phyloP scores from a whole-genome alignment of 2,329 filamentous ascomycete species.

The Arachnomyces sp. region DNA sequence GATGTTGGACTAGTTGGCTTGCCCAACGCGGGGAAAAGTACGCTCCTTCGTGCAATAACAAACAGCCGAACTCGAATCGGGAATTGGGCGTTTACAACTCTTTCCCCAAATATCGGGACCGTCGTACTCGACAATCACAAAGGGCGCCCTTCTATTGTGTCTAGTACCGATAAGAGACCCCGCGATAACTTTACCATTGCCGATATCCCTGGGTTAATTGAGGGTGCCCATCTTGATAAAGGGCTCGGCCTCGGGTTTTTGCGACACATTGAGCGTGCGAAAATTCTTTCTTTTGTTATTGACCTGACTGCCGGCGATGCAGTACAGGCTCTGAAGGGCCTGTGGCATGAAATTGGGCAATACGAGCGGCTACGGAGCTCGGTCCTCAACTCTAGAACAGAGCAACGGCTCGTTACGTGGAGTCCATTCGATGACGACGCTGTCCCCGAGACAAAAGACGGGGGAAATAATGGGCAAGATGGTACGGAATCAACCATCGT shows the following conservation, averaged over 20 bases:
- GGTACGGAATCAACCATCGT: conserved; percentile 9
- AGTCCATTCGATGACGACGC: conserved; percentile 22
- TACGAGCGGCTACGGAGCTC: conserved; percentile 77
- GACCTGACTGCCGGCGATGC: conserved; percentile 77
- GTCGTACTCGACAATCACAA: conserved; percentile 84
- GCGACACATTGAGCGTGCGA: conserved; percentile 86
- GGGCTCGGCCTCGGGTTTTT: conserved; percentile 88
- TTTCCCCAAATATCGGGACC: conserved; percentile 91
- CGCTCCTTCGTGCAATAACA: conserved; percentile 76
- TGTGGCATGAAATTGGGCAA: conserved; percentile 85
- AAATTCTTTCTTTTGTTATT: conserved; percentile 87
- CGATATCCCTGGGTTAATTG: conserved; percentile 89
- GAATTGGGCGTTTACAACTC: conserved; percentile 92
- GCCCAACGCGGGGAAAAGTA: conserved; percentile 94
- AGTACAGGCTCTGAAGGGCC: conserved; percentile 64
- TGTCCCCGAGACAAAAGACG: conserved; percentile 14
- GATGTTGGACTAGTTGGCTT: conserved; percentile 92
- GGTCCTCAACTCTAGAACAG: conserved; percentile 58
- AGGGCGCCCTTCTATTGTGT: conserved; percentile 57
- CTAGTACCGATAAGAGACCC: conserved; percentile 39
- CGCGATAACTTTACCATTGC: conserved; percentile 85
- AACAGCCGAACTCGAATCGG: conserved; percentile 85
- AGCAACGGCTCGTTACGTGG: conserved; percentile 55
- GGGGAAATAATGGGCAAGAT: neutral
- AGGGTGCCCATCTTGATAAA: conserved; percentile 84